Conservation (phyloP, 2,329 filamentous ascomycete species). For the Canariomyces notabilis region DNA sequence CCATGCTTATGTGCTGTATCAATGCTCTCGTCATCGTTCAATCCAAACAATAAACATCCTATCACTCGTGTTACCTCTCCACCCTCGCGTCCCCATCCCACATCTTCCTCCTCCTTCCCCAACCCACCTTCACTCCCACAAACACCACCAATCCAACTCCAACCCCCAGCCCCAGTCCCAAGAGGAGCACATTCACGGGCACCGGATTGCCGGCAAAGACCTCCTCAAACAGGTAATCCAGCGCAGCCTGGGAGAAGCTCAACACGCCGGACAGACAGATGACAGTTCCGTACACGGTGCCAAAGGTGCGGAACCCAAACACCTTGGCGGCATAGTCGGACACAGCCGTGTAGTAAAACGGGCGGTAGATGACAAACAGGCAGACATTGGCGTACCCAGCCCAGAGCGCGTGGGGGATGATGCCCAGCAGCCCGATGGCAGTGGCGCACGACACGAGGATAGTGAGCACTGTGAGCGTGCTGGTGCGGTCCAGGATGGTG, state of each 20-base stretch:
- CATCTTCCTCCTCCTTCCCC: slow-evolving; percentile 32
- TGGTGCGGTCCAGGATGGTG: slow-evolving; percentile 68
- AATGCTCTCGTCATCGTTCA: no score
- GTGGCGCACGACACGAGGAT: slow-evolving; percentile 68
- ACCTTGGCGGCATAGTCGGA: slow-evolving; percentile 89
- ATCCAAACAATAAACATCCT: background rate
- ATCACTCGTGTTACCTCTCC: background rate
- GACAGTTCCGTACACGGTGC: slow-evolving; percentile 87
- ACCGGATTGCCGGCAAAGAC: slow-evolving; percentile 67
- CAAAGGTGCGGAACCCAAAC: slow-evolving; percentile 87
- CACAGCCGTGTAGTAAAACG: slow-evolving; percentile 87
- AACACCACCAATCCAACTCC: slow-evolving; percentile 63
- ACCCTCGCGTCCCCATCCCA: slow-evolving; percentile 30
- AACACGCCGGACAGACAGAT: slow-evolving; percentile 80
- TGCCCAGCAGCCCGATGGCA: slow-evolving; percentile 68
- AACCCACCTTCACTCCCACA: slow-evolving; percentile 48
- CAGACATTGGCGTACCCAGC: slow-evolving; percentile 70
- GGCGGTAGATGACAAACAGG: slow-evolving; percentile 79
- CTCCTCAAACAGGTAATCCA: slow-evolving; percentile 73
- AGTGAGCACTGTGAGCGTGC: slow-evolving; percentile 65
- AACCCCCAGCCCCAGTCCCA: slow-evolving; percentile 56
- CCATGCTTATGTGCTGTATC: no score
- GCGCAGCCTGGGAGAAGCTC: slow-evolving; percentile 76
- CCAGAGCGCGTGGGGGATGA: slow-evolving; percentile 60
- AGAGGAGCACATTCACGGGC: slow-evolving; percentile 68